Evolutionary conservation across 2,329 filamentous ascomycete genomes (phyloP), one percentile per base, ranked within the genome.

Genomic region (Trichoderma sp.): DNA sequence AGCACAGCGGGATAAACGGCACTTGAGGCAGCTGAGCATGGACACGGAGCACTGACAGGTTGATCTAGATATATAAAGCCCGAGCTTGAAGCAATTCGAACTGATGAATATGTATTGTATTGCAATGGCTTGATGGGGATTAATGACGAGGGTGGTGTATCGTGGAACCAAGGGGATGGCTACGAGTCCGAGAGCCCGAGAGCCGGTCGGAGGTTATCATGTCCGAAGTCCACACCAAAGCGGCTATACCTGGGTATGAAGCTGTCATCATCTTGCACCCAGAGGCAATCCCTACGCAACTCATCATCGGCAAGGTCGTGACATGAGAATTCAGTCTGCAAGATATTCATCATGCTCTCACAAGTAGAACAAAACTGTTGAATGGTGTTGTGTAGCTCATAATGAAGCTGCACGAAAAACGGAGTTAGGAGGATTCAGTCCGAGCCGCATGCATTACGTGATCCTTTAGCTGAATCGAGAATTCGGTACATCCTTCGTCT

Each of bases 401-500:
- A 5, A 5, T 44, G 43, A 6, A 44, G 2, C 28, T 52, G 3
- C 30, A 34, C 2, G 30, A 34, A 7, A 7, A 10, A 34, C 59
- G 59, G 59, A 62, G 59, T 62, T 62, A 62, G 59, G 59, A 54
- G 12, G 2, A 5, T 14, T 5, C 9, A 6, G 34, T 62, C 59
- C 59, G 59, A 39, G 30, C 48, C 24, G 5, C 26, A 7, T 17
- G 26, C 48, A n/a, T 62, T 62, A 62, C 59, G 59, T 62, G 47
- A 62, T 62, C 56, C 48, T 24, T 34, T 39, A 52, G 34, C n/a
- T 43, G 57, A 34, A 26, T 14, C 9, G 28, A 30, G 50, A 39
- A 39, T 3, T 39, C 34, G 12, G 34, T 39, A 14, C 34, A 39
- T 39, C 34, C 34, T 14, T 39, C 34, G 14, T 14, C 12, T 14